Evolutionary conservation across 257 asterid genomes (phyloP).

Genomic region (Lithospermum erythrorhizon): DNA sequence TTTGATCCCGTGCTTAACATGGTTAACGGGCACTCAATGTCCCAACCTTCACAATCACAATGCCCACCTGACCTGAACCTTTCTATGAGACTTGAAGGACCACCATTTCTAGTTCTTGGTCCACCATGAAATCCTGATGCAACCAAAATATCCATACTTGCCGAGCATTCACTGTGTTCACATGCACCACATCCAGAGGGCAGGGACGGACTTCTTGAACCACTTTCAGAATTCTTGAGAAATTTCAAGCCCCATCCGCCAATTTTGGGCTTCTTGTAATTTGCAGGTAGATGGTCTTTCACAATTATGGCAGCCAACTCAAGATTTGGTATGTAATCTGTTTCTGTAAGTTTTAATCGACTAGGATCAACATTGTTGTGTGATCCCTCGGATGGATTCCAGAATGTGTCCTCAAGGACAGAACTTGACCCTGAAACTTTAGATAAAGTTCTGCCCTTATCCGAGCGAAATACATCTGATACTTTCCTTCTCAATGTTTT

Average conservation of each 20-base stretch:
- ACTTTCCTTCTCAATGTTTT: conserved; percentile 41
- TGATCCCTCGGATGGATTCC: conserved; percentile 32
- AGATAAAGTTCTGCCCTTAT: conserved; percentile 33
- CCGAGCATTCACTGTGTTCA: conserved; percentile 42
- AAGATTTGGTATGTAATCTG: conserved; percentile 27
- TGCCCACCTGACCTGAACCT: conserved; percentile 72
- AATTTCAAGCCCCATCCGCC: conserved; percentile 98
- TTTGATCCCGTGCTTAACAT: conserved; percentile 31
- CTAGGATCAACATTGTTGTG: conserved; percentile 13
- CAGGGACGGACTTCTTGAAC: conserved; percentile 7
- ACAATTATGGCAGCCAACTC: conserved; percentile 77
- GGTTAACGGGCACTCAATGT: conserved; percentile 68
- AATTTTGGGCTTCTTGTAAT: conserved; percentile 25
- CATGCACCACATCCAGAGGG: conserved; percentile 21
- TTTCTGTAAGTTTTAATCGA: conserved; percentile 14
- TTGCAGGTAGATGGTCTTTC: conserved; percentile 31
- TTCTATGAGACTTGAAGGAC: conserved; percentile 63
- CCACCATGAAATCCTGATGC: conserved; percentile 89
- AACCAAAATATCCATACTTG: conserved; percentile 46
- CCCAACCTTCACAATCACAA: conserved; percentile 99
- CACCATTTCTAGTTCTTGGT: conserved; percentile 48
- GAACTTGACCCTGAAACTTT: conserved; percentile 29
- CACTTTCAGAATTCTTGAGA: conserved; percentile 34
- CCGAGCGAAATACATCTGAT: conserved; percentile 31
- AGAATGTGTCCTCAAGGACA: conserved; percentile 31